A percentile compares a stretch with the other conserved stretches of the same genome.
Evolutionary conservation across 2,329 filamentous ascomycete genomes (phyloP).

Genomic region (Rutstroemia sp.): DNA sequence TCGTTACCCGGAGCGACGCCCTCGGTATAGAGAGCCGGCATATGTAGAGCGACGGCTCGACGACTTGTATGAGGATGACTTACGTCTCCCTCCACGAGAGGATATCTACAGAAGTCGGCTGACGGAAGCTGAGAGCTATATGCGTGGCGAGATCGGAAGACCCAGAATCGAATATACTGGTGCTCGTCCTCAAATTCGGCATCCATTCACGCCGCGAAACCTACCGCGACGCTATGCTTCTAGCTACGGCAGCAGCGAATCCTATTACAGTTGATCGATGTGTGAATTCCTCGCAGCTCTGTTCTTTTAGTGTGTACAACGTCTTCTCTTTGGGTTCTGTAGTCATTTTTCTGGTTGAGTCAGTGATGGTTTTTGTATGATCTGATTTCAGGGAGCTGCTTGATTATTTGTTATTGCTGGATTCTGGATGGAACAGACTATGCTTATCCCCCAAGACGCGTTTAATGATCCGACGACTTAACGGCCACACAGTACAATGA

Average conservation of each 20-base stretch:
- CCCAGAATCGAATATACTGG: conserved; percentile 5
- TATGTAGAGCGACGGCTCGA: background rate
- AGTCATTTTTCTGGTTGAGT: background rate
- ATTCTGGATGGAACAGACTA: background rate
- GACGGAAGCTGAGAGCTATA: background rate
- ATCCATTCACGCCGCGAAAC: conserved; percentile 3
- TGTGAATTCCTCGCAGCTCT: background rate
- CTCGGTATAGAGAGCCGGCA: conserved; percentile 3
- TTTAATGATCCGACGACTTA: background rate
- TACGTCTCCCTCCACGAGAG: background rate
- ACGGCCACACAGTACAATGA: background rate
- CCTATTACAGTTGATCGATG: background rate
- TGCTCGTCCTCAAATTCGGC: conserved; percentile 3
- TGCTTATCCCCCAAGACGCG: background rate
- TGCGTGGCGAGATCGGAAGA: background rate
- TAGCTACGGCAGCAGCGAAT: background rate
- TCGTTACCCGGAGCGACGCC: conserved; percentile 2
- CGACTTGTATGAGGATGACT: background rate
- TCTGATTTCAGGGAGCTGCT: background rate
- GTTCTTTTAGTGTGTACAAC: background rate
- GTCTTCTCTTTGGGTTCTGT: too few relatives aligned
- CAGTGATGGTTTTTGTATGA: background rate
- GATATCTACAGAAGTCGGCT: background rate
- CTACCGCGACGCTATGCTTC: conserved; percentile 6
- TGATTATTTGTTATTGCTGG: too few relatives aligned